Percentiles rank a stretch among this genome's conserved stretches.
phyloP scores from a whole-genome alignment of 495 filamentous ascomycete genomes.

The Penicillium lagena region DNA sequence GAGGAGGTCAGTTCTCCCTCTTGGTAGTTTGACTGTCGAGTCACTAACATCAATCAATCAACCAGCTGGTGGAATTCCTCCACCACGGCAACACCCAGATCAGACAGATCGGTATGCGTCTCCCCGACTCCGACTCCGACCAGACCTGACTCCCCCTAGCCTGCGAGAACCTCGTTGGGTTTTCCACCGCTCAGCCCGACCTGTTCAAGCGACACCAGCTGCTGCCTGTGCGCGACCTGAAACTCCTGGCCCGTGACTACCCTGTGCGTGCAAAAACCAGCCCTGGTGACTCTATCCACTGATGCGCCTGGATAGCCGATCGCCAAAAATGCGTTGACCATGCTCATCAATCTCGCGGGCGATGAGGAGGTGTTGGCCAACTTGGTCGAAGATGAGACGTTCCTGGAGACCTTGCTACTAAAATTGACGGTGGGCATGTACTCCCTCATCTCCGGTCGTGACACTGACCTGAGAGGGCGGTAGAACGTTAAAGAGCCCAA shows the following conservation, averaged over 20 bases:
- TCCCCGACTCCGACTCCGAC: neutral
- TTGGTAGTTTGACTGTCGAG: too few relatives aligned
- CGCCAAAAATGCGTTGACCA: slow-evolving; percentile 85
- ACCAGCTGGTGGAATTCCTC: slow-evolving; percentile 84
- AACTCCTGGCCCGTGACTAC: slow-evolving; percentile 79
- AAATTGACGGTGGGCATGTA: slow-evolving; percentile 56
- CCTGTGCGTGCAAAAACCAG: slow-evolving; percentile 43
- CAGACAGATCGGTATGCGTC: slow-evolving; percentile 58
- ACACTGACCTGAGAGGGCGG: neutral
- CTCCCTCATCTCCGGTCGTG: too few relatives aligned
- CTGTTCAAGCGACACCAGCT: slow-evolving; percentile 81
- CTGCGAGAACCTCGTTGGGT: slow-evolving; percentile 78
- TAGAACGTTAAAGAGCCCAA: slow-evolving; percentile 62
- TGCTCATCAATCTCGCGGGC: slow-evolving; percentile 83
- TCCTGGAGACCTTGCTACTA: slow-evolving; percentile 64
- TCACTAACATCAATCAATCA: neutral
- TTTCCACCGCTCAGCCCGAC: slow-evolving; percentile 65
- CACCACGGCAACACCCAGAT: slow-evolving; percentile 84
- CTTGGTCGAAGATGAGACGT: slow-evolving; percentile 73
- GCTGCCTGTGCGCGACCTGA: slow-evolving; percentile 79
- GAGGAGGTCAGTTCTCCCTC: slow-evolving; percentile 56
- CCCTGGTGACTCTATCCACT: neutral
- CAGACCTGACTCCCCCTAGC: slow-evolving; percentile 36
- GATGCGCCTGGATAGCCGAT: slow-evolving; percentile 53
- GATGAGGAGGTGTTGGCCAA: slow-evolving; percentile 65